phyloP scores from a whole-genome alignment of 2,329 filamentous ascomycete genomes.

The Verticillium isaacii region DNA sequence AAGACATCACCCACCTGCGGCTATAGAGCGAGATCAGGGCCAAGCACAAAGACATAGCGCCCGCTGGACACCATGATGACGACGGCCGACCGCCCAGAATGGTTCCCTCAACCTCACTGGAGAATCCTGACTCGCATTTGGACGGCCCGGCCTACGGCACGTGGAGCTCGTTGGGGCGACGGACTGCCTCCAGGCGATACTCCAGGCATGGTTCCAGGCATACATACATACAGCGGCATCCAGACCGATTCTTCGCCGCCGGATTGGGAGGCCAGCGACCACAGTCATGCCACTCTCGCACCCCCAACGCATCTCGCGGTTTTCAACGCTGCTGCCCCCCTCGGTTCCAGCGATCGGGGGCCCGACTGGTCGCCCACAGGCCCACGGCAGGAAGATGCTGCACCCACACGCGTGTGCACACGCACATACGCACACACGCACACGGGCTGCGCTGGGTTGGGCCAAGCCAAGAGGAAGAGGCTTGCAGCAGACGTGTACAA shows the following conservation, averaged over 20 bases:
- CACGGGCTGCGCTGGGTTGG: not conserved
- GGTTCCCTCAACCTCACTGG: not conserved
- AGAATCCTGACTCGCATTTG: not conserved
- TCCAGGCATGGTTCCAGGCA: not conserved
- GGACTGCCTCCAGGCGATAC: not conserved
- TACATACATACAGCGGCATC: not conserved
- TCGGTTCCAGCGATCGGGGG: not conserved
- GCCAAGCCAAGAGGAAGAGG: not conserved
- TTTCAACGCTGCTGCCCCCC: not conserved
- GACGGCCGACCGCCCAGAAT: not conserved
- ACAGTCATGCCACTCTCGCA: not conserved
- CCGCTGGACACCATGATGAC: not conserved
- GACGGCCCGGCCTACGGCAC: not conserved
- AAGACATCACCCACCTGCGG: not conserved
- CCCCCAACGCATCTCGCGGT: not conserved
- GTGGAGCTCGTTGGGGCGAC: not conserved
- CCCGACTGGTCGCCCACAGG: not conserved
- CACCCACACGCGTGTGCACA: not conserved
- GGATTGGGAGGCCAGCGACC: not conserved
- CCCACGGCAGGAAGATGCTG: not conserved
- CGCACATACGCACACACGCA: not conserved
- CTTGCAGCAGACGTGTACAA: not conserved
- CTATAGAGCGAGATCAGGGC: not conserved
- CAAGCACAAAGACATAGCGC: not conserved
- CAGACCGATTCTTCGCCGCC: not conserved